These are phyloP conservation scores for Phytophthora chlamydospora DNA, from an alignment of 352 stramenopile species.

Conservation along the genomic window DNA sequence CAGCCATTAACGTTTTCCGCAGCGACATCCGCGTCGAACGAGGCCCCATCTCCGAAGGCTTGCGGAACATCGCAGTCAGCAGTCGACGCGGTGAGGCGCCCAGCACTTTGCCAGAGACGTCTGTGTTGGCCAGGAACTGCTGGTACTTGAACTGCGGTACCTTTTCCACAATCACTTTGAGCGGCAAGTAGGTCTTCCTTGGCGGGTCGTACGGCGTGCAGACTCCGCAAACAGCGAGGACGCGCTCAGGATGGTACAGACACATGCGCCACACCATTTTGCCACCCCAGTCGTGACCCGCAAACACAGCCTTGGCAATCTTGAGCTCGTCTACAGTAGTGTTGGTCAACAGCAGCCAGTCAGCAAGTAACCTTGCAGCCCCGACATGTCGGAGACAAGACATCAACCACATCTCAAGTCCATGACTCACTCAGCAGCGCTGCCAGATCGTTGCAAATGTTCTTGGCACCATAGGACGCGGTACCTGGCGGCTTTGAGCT, in stretches of 20 bases:
- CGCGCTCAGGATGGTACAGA: slow-evolving; percentile 61
- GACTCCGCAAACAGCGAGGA: slow-evolving; percentile 54
- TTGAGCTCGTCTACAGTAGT: slow-evolving; percentile 47
- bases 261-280: slow-evolving; percentile 55
- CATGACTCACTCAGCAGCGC: slow-evolving; percentile 40
- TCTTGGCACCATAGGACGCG: slow-evolving; percentile 54
- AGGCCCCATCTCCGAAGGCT: slow-evolving; percentile 30
- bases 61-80: slow-evolving; percentile 49
- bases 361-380: slow-evolving; percentile 1
- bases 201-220: slow-evolving; percentile 67
- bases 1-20: slow-evolving; percentile 35
- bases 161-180: slow-evolving; percentile 34
- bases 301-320: slow-evolving; percentile 54
- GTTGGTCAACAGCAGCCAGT: neutral
- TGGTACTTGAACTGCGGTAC: slow-evolving; percentile 56
- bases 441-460: slow-evolving; percentile 46
- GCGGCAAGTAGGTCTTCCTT: slow-evolving; percentile 31
- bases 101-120: slow-evolving; percentile 38
- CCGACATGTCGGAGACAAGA: neutral
- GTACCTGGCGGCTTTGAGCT: slow-evolving; percentile 47
- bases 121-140: slow-evolving; percentile 44
- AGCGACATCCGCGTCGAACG: slow-evolving; percentile 22
- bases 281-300: slow-evolving; percentile 77
- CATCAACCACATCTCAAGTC: neutral
- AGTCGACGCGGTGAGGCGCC: slow-evolving; percentile 40